Conservation (phyloP, 441 rosid species). For the Bruguiera hainesii region DNA sequence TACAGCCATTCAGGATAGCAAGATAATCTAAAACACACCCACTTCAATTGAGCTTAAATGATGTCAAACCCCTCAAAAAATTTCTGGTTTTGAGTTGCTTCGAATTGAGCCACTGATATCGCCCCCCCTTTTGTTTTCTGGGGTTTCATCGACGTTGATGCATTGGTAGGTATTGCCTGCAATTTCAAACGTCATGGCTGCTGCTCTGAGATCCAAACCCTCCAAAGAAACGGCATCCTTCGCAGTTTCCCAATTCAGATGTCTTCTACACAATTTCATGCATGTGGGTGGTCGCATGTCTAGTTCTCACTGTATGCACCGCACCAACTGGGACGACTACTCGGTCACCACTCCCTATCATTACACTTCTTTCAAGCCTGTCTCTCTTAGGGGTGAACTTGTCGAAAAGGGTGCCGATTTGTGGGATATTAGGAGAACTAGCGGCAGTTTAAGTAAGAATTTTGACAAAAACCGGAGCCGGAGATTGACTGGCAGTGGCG, state of each 20-base stretch:
- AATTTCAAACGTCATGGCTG: slow-evolving; percentile 49
- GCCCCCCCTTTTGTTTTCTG: background rate
- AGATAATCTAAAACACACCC: slow-evolving; percentile 24
- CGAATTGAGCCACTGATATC: background rate
- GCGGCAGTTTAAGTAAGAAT: slow-evolving; percentile 18
- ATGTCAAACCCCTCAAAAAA: slow-evolving; percentile 20
- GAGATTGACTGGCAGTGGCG: slow-evolving; percentile 24
- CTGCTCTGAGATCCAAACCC: slow-evolving; percentile 65
- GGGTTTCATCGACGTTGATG: no score
- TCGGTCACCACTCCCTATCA: slow-evolving; percentile 38
- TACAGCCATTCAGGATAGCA: slow-evolving; percentile 13
- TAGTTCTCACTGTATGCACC: slow-evolving; percentile 36
- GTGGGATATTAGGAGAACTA: slow-evolving; percentile 30
- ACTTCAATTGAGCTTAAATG: slow-evolving; percentile 21
- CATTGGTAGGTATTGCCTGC: background rate
- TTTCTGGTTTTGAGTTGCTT: slow-evolving; percentile 3
- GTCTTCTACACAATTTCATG: slow-evolving; percentile 47
- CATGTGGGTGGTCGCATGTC: slow-evolving; percentile 53
- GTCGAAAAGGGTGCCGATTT: slow-evolving; percentile 43
- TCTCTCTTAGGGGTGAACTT: slow-evolving; percentile 52
- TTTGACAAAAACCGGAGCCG: slow-evolving; percentile 30
- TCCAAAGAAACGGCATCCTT: slow-evolving; percentile 56
- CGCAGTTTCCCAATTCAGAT: slow-evolving; percentile 59
- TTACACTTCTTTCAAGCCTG: slow-evolving; percentile 51
- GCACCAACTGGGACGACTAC: slow-evolving; percentile 45